phyloP scores from a whole-genome alignment of 2,329 filamentous ascomycete genomes.

The Alternaria gaisen region DNA sequence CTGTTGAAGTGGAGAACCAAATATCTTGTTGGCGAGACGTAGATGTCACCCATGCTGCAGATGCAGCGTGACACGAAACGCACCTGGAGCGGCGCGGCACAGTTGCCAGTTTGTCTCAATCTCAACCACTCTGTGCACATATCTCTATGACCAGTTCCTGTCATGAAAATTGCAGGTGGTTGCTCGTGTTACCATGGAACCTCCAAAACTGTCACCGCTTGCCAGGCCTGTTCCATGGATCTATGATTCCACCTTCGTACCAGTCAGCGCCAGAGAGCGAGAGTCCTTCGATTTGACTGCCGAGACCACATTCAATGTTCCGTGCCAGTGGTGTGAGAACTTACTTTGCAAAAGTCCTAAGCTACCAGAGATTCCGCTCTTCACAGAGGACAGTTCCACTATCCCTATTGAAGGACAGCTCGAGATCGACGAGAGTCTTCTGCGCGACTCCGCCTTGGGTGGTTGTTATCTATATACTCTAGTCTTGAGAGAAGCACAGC shows the following conservation, averaged over 20 bases:
- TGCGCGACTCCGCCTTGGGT: neutral
- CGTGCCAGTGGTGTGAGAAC: neutral
- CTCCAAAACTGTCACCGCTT: neutral
- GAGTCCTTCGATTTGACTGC: neutral
- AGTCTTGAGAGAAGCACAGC: neutral
- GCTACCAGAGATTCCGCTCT: neutral
- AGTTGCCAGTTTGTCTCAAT: neutral
- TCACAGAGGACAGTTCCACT: neutral
- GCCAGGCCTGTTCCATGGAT: neutral
- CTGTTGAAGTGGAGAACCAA: neutral
- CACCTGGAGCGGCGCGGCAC: neutral
- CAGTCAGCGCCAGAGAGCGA: neutral
- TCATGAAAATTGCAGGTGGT: neutral
- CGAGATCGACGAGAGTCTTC: neutral
- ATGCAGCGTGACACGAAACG: neutral
- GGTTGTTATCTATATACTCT: neutral
- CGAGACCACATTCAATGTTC: neutral
- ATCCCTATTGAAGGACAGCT: neutral
- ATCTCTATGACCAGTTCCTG: neutral
- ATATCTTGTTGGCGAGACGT: neutral
- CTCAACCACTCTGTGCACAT: neutral
- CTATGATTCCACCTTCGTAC: neutral
- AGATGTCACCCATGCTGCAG: neutral
- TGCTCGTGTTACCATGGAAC: neutral
- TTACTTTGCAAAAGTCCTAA: neutral